Conservation (phyloP, 441 rosid genomes). For the Biscutella auriculata region DNA sequence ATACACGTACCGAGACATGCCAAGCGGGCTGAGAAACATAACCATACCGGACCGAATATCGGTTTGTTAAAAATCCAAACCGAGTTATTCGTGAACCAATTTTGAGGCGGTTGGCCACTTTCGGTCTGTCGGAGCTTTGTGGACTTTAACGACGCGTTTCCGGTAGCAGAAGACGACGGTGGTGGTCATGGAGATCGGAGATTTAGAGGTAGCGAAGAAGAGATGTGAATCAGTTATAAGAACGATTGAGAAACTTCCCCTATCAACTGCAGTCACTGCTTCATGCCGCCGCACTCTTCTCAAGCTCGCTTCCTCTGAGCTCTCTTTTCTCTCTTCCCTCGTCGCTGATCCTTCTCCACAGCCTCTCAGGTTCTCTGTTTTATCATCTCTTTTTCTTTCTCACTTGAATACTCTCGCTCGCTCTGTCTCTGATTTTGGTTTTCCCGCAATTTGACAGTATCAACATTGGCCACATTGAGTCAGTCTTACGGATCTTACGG, state of each 20-base stretch:
- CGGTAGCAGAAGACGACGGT: background rate
- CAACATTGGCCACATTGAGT: conserved; percentile 78
- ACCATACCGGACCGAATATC: background rate
- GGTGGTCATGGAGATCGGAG: conserved; percentile 21
- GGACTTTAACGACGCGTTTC: background rate
- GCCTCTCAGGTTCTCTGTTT: conserved; percentile 30
- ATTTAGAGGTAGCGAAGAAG: conserved; percentile 32
- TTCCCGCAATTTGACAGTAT: conserved; percentile 22
- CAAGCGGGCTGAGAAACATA: background rate
- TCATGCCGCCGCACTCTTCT: conserved; percentile 58
- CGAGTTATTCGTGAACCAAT: background rate
- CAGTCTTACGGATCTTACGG: conserved; percentile 45
- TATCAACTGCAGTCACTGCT: conserved; percentile 22
- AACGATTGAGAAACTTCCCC: conserved; percentile 26
- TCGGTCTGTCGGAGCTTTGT: background rate
- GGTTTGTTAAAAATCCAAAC: background rate
- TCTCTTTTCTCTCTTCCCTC: conserved; percentile 51
- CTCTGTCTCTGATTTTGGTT: background rate
- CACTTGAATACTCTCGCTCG: background rate
- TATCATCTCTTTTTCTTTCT: background rate
- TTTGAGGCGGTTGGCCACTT: background rate
- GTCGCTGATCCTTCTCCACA: conserved; percentile 14
- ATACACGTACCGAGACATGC: background rate
- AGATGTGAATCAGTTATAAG: conserved; percentile 43
- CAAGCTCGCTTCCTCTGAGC: conserved; percentile 61